Percentiles rank a stretch among this genome's conserved stretches.
phyloP scores from a whole-genome alignment of 75 land plant species.

The Adiantum capillusveneris region DNA sequence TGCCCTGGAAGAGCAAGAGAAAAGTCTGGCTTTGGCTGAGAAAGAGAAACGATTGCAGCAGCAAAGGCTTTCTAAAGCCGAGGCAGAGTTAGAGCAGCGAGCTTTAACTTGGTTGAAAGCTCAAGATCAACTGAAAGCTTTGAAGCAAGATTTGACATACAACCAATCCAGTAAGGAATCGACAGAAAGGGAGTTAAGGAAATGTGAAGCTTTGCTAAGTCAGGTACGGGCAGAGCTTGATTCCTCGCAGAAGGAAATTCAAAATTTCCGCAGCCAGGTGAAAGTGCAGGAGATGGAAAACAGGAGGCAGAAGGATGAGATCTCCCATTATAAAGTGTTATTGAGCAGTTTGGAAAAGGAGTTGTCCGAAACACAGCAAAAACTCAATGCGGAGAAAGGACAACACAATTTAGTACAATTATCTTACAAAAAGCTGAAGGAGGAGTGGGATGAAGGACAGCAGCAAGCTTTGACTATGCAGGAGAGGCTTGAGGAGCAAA shows the following conservation, averaged over 20 bases:
- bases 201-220: constrained; percentile 43
- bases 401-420: constrained; percentile 31
- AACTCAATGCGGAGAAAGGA: constrained; percentile 50
- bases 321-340: constrained; percentile 38
- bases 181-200: constrained; percentile 40
- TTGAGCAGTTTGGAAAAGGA: constrained; percentile 29
- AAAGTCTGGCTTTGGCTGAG: constrained; percentile 25
- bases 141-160: constrained; percentile 38
- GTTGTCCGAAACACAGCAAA: constrained; percentile 43
- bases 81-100: constrained; percentile 49
- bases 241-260: constrained; percentile 50
- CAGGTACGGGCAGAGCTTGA: constrained; percentile 62
- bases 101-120: constrained; percentile 53
- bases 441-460: constrained; percentile 39
- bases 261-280: constrained; percentile 31
- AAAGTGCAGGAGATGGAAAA: constrained; percentile 45
- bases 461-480: constrained; percentile 28
- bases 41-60: constrained; percentile 32
- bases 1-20: constrained; percentile 42
- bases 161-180: constrained; percentile 22
- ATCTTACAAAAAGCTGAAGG: constrained; percentile 45
- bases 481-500: constrained; percentile 41
- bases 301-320: constrained; percentile 39
- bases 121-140: constrained; percentile 47
- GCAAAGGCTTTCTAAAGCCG: constrained; percentile 45